Percentiles rank a stretch among this genome's conserved stretches.
These are phyloP conservation scores for Chlamydomonas reinhardtii DNA, from an alignment of 163 green algal genomes.

Conservation along the genomic window DNA sequence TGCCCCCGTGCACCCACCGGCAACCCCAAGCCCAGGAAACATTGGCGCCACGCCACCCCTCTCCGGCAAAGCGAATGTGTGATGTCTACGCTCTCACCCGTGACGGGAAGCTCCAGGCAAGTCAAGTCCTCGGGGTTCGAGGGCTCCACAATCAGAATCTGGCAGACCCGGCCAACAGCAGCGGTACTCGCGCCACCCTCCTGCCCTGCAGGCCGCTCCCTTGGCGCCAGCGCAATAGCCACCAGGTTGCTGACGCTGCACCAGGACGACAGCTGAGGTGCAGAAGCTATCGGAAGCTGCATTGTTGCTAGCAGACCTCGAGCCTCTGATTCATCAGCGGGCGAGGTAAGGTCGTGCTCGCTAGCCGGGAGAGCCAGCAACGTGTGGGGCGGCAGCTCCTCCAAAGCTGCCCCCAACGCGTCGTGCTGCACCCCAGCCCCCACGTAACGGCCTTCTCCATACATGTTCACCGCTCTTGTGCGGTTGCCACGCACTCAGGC, in stretches of 20 bases:
- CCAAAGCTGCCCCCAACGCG: too few relatives aligned
- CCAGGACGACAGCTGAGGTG: background rate
- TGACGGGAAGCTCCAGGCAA: slow-evolving; percentile 8
- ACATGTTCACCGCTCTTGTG: too few relatives aligned
- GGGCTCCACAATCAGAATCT: slow-evolving; percentile 34
- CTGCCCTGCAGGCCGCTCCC: too few relatives aligned
- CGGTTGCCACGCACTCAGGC: too few relatives aligned
- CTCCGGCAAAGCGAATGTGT: too few relatives aligned
- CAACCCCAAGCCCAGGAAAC: too few relatives aligned
- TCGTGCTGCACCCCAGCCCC: too few relatives aligned
- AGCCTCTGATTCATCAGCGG: background rate
- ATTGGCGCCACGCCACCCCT: too few relatives aligned
- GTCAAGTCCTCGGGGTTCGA: slow-evolving; percentile 39
- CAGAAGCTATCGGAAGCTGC: background rate
- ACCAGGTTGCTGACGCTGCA: slow-evolving; percentile 40
- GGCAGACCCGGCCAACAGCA: background rate
- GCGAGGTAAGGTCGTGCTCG: background rate
- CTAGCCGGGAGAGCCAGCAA: background rate
- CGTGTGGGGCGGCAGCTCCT: background rate
- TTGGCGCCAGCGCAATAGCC: background rate
- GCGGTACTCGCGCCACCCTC: background rate
- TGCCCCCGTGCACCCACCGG: too few relatives aligned
- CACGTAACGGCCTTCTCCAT: too few relatives aligned
- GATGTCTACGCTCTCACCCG: slow-evolving; percentile 13
- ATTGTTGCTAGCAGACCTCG: background rate